A percentile compares a stretch with the other conserved stretches of the same genome.
These are phyloP conservation scores for Verticillium albo-atrum DNA, from an alignment of 2,329 filamentous ascomycete species.

Conservation along the genomic window DNA sequence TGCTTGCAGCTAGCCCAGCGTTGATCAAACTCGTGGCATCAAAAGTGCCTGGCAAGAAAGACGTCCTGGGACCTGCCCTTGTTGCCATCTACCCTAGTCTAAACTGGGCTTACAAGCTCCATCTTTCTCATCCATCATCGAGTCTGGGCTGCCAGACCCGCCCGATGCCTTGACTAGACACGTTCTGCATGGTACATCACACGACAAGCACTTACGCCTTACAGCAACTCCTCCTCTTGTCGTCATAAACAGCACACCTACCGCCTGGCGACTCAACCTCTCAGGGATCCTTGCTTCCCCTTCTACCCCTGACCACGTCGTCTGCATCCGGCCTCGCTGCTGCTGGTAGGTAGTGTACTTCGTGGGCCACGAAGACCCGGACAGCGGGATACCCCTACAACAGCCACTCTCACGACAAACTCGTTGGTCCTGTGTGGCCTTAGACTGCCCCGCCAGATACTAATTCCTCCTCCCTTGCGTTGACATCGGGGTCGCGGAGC, in stretches of 20 bases:
- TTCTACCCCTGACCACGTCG: background rate
- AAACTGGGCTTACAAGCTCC: background rate
- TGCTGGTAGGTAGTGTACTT: background rate
- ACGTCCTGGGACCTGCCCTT: background rate
- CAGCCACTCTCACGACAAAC: background rate
- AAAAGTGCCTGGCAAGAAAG: background rate
- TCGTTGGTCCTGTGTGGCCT: background rate
- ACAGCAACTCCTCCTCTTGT: background rate
- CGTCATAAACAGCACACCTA: background rate
- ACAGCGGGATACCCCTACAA: background rate
- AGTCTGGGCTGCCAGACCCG: background rate
- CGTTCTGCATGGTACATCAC: background rate
- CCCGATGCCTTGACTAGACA: background rate
- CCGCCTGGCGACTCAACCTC: background rate
- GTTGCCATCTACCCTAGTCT: background rate
- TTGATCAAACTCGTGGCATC: constrained; percentile 1
- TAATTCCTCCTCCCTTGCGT: background rate
- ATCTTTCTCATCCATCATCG: background rate
- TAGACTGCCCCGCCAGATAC: too few species aligned
- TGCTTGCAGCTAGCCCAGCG: background rate
- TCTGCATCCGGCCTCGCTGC: background rate
- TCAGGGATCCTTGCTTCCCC: background rate
- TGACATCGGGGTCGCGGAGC: background rate
- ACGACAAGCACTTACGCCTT: background rate
- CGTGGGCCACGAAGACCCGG: background rate